Base-by-base conservation (phyloP, 345 rosid species). In the Dipteronia sinensis region DNA sequence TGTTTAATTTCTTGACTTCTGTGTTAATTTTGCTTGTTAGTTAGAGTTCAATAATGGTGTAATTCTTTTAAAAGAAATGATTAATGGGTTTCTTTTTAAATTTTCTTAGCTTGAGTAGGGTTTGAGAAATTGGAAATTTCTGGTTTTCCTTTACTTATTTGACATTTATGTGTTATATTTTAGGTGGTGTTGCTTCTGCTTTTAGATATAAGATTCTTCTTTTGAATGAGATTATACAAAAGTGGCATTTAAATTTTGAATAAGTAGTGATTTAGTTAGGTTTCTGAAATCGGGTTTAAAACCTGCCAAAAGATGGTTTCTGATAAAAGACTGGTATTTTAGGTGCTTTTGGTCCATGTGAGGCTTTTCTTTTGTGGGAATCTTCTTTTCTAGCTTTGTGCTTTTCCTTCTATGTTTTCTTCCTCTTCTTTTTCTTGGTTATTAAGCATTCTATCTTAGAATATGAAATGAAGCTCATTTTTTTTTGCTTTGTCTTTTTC, bases 291-390 rank as follows among this genome's bases (percentile, higher is more conserved):
- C 71, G 77, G 73, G 76, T 68, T 61, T 64, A 64, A 80, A 70
- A 82, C 81, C 80, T 62, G 70, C 82, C 84, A 87, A 87, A 92
- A 84, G 84, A 81, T 84, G 91, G 91, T 89, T 64, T 89, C 83
- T 81, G 79, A 78, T 68, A 34, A 87, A 82, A 81, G 88, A 76
- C 27, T 83, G 84, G 87, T 72, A 59, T 82, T 85, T 80, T 81
- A 65, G 71, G 65, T 87, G 86, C 92, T 89, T 91, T 84, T 79
- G 88, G 88, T 87, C 91, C 93, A 88, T 84, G 79, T 67, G 85
- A 82, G 85, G 79, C 79, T 75, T 78, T 83, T 82, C 82, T 84
- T 84, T 82, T 82, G 4, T 27, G 77, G 75, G 98, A 89, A 93
- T 90, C 93, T 87, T 84, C 89, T 89, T 89, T 88, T 70, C 87